These are phyloP conservation scores for Cymbopogon citratus DNA, from an alignment of 176 grass and related monocot species.

Conservation along the genomic window DNA sequence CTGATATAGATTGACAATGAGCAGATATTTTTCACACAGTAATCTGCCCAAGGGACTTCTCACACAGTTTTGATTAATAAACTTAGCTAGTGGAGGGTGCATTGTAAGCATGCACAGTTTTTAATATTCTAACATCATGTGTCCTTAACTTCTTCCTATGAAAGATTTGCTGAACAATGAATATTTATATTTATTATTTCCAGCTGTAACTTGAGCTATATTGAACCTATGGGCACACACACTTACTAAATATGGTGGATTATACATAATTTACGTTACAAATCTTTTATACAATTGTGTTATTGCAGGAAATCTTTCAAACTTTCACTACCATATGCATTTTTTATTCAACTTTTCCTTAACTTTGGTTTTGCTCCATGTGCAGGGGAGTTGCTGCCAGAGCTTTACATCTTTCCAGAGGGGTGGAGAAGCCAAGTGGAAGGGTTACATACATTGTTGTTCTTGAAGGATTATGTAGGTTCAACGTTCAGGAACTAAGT, in stretches of 20 bases:
- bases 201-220: neutral
- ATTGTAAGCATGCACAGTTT: neutral
- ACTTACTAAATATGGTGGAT: conserved; percentile 2
- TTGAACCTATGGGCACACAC: neutral
- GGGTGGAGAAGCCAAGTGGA: conserved; percentile 97
- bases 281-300: neutral
- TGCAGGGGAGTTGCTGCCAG: conserved; percentile 96
- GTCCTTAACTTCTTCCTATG: neutral
- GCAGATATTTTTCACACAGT: neutral
- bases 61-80: neutral
- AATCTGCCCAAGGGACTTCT: neutral
- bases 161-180: neutral
- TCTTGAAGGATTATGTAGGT: conserved; percentile 95
- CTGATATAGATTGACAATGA: neutral
- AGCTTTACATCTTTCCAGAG: conserved; percentile 97
- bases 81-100: neutral
- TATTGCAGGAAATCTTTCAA: neutral
- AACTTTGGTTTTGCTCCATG: conserved; percentile 11
- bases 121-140: neutral
- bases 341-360: neutral
- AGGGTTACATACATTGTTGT: conserved; percentile 95
- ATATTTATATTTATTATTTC: neutral
- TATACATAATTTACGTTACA: neutral
- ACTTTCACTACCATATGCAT: neutral
- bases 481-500: conserved; percentile 87